Evolutionary conservation across 352 stramenopile genomes (phyloP), one percentile per base, ranked within the genome.

Genomic region (Phytophthora parvispora): DNA sequence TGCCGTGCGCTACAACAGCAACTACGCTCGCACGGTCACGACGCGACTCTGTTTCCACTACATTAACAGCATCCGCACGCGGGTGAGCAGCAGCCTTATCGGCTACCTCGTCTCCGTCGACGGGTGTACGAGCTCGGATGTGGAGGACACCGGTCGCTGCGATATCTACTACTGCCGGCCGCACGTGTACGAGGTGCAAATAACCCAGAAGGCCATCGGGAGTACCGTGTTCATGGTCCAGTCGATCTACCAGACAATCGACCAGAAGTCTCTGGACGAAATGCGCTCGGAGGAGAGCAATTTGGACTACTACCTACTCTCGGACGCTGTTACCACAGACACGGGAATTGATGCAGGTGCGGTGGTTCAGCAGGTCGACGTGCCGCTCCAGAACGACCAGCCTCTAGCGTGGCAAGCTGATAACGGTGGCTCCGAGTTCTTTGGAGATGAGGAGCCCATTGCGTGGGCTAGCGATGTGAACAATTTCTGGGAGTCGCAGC

Each of bases 121-220:
- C 31, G 78, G 78, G 22, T 86, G 78, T 20, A 57, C 66, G 34
- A 60, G 57, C 27, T 45, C 47, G 4, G 58, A 77, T 16, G 60
- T 84, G 13, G 66, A 56, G n/a, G 31, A 42, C 31, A 75, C 74
- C 24, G 78, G 78, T 16, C 73, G 74, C 10, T 86, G 78, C 36
- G 69, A 86, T 56, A 72, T 84, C 52, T 84, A 86, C 57, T 70
- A 74, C 49, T 86, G 75, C 36, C 67, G 64, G 8, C 72, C 80
- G 29, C 78, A 78, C 48, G 77, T 67, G 49, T 86, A 79, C 66
- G 78, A 86, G 60, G 13, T 86, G 34, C 73, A 82, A 47, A 32
- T 86, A 28, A 61, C 60, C 16, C 75, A 84, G 50, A 84, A 79
- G 53, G 60, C 29, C 1, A 22, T 54, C 9, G 60, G 51, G 45